Evolutionary conservation across 306 rosid genomes (phyloP).

Genomic region (Acmispon strigosus): DNA sequence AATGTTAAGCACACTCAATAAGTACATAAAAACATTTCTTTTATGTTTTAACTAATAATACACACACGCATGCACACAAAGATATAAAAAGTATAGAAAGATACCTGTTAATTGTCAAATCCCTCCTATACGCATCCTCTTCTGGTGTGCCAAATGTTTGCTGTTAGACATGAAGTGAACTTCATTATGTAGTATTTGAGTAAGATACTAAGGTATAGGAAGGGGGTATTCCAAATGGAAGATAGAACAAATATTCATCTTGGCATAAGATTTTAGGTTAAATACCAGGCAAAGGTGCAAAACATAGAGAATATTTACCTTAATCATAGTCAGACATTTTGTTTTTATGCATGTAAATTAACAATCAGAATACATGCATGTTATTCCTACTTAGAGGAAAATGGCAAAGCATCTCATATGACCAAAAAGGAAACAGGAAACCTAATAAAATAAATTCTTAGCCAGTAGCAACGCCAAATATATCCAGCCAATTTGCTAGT

Average conservation of each 20-base stretch:
- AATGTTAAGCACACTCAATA: not conserved
- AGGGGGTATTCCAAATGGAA: slow-evolving; percentile 1
- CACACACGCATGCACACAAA: no score
- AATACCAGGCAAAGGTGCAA: not conserved
- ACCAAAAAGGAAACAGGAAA: not conserved
- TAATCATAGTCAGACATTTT: not conserved
- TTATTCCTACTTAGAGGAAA: slow-evolving; percentile 5
- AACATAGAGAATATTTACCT: not conserved
- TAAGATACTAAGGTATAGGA: not conserved
- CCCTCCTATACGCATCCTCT: slow-evolving; percentile 96
- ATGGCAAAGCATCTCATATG: not conserved
- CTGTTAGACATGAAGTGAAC: slow-evolving; percentile 38
- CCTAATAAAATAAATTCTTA: not conserved
- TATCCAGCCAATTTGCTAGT: not conserved
- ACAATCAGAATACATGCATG: not conserved
- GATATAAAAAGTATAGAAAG: not conserved
- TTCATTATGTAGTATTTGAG: slow-evolving; percentile 14
- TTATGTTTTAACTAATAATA: no score
- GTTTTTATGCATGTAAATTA: not conserved
- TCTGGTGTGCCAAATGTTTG: slow-evolving; percentile 83
- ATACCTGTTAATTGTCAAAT: slow-evolving; percentile 90
- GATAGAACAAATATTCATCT: not conserved
- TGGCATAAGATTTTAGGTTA: not conserved
- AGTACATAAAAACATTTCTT: no score
- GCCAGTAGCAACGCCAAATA: not conserved